Percentiles rank a stretch among this genome's conserved stretches.
These are phyloP conservation scores for Blastobotrys buckinghamii DNA, from an alignment of 1,139 yeast species.

Conservation along the genomic window DNA sequence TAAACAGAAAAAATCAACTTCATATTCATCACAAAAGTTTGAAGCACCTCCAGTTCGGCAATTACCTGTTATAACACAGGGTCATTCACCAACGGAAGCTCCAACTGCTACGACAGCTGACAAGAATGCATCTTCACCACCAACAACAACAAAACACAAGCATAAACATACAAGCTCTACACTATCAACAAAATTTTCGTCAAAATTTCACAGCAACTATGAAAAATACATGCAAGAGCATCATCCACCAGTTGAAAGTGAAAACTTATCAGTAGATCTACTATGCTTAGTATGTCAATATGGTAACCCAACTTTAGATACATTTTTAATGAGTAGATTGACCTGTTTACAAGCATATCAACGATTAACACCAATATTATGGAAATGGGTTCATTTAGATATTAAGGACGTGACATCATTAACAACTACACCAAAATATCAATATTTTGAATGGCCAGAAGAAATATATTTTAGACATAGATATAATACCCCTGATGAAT, in stretches of 20 bases:
- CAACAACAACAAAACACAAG: not conserved
- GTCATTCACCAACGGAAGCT: not conserved
- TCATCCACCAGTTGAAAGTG: not conserved
- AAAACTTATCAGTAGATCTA: not conserved
- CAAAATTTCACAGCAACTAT: too few relatives aligned
- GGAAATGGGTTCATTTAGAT: conserved; percentile 11
- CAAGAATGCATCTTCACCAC: not conserved
- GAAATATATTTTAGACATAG: not conserved
- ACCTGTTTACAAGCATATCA: conserved; percentile 1
- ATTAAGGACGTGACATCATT: not conserved
- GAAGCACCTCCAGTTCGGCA: not conserved
- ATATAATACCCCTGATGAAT: not conserved
- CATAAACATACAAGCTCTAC: not conserved
- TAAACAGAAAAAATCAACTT: too few relatives aligned
- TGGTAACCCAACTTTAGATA: conserved; percentile 1
- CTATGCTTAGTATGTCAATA: not conserved
- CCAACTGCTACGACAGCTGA: not conserved
- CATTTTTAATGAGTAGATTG: conserved; percentile 4
- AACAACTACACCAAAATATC: not conserved
- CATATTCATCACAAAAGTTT: not conserved
- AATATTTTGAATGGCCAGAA: not conserved
- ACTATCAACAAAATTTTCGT: not conserved
- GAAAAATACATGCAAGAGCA: too few relatives aligned
- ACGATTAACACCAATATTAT: conserved; percentile 5
- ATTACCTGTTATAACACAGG: not conserved